phyloP scores from a whole-genome alignment of 1,139 yeast genomes.

The Blastobotrys niveus region DNA sequence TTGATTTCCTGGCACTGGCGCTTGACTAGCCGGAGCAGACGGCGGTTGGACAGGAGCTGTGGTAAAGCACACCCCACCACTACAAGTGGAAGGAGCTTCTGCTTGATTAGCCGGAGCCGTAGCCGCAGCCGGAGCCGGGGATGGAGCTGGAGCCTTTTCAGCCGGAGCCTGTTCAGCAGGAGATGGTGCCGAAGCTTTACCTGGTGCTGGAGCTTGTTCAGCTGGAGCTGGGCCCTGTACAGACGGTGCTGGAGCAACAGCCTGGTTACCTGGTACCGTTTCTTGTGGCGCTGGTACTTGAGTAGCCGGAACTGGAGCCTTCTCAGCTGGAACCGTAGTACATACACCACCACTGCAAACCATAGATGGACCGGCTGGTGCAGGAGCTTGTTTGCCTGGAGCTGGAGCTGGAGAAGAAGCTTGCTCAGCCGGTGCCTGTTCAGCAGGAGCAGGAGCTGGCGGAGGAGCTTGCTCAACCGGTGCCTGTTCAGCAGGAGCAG shows the following conservation, averaged over 20 bases:
- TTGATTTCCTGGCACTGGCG: neutral
- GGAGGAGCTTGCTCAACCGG: neutral
- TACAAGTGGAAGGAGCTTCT: neutral
- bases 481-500: neutral
- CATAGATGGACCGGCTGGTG: neutral
- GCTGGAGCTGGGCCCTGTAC: slow-evolving; percentile 2
- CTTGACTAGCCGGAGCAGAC: neutral
- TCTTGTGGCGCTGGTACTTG: neutral
- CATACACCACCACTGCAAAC: too few species aligned
- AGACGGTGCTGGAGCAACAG: too few species aligned
- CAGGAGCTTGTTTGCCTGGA: neutral
- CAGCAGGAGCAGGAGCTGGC: neutral
- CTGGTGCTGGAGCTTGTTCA: neutral
- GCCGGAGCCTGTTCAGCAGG: neutral
- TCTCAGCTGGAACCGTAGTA: slow-evolving; percentile 3
- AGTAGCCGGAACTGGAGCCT: slow-evolving; percentile 5
- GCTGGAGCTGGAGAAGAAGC: neutral
- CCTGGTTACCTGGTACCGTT: neutral
- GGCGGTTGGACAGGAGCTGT: too few species aligned
- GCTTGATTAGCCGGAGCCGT: too few species aligned
- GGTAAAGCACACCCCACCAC: too few species aligned
- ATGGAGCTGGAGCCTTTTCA: slow-evolving; percentile 1
- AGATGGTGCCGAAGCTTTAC: neutral
- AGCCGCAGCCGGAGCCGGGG: too few species aligned
- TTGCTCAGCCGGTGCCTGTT: neutral